A percentile compares a stretch with the other conserved stretches of the same genome.
Evolutionary conservation across 1,284 basidiomycete genomes (phyloP).

Genomic region (Sporisorium graminicola): DNA sequence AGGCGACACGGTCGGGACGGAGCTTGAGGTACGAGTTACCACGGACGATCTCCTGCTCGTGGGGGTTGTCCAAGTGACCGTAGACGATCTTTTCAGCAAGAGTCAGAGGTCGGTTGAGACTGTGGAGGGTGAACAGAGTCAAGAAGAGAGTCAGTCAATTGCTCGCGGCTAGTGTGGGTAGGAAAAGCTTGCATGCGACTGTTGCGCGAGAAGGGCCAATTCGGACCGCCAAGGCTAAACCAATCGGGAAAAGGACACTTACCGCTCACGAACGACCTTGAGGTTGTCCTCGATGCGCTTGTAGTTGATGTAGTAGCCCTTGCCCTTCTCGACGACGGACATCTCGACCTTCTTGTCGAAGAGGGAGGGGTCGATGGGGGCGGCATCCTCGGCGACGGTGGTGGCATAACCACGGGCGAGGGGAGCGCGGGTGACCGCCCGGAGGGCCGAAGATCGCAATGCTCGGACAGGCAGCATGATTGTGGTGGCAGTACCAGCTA

Average conservation of each 20-base stretch:
- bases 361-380: conserved; percentile 57
- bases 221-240: not conserved
- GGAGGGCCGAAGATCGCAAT: conserved; percentile 51
- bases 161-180: not conserved
- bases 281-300: conserved; percentile 68
- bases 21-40: conserved; percentile 69
- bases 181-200: conserved; percentile 31
- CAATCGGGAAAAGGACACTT: conserved; percentile 17
- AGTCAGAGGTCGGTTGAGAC: conserved; percentile 68
- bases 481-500: conserved; percentile 41
- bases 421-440: conserved; percentile 52
- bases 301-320: conserved; percentile 69
- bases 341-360: conserved; percentile 69
- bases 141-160: conserved; percentile 9
- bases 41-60: conserved; percentile 67
- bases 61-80: conserved; percentile 69
- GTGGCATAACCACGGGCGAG: conserved; percentile 66
- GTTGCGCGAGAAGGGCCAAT: not conserved
- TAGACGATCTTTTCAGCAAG: conserved; percentile 70
- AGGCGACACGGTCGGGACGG: conserved; percentile 83
- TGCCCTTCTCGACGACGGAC: conserved; percentile 67
- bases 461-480: conserved; percentile 60
- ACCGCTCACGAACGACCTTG: conserved; percentile 66
- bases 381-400: conserved; percentile 65
- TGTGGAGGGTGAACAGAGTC: conserved; percentile 18